Base-by-base conservation (phyloP, 2,329 filamentous ascomycete species). In the Cordyceps militaris region DNA sequence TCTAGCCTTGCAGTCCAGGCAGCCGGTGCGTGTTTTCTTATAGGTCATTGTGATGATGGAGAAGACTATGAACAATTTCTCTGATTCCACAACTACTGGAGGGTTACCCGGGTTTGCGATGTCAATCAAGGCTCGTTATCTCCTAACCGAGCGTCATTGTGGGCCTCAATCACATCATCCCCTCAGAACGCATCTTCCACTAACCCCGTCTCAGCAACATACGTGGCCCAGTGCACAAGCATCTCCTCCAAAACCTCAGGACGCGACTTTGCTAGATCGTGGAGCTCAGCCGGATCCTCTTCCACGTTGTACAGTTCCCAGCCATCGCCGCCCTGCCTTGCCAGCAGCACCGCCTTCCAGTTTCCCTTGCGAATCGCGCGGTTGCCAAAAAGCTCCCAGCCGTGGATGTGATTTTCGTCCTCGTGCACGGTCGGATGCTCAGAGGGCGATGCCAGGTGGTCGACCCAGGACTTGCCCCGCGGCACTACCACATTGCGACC, bases 151-250 rank as follows among this genome's bases (percentile, higher is more conserved):
- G 44, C 46, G 46, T 28, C 28, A 48, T 34, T 48, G 46, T 48
- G 46, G 46, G 28, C n/a, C 46, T 21, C 46, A 23, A 48, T 48
- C 46, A 48, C 46, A 48, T 48, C 46, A 48, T 48, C 16, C 43
- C 46, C 19, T 48, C 24, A 48, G 34, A 48, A 48, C 46, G 28
- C 28, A 3, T 48, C 46, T 32, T 48, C 46, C 23, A 54, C 51
- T 11, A 64, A 56, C 0, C 64, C 65, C n/a, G 61, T 64, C 43
- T 63, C 62, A 9, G 63, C 53, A 11, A 80, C 78, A 67, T 83
- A 83, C 59, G 78, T 73, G 60, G 84, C 78, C 80, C 82, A 84
- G 21, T 79, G 70, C 63, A 76, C 74, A 6, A 83, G 65, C 64
- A 84, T 68, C 58, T 76, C 70, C 59, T 75, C 63, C 42, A 84